Evolutionary conservation across 2,329 filamentous ascomycete species (phyloP), one percentile per base, ranked within the genome.

Genomic region (Penicillium vulpinum): DNA sequence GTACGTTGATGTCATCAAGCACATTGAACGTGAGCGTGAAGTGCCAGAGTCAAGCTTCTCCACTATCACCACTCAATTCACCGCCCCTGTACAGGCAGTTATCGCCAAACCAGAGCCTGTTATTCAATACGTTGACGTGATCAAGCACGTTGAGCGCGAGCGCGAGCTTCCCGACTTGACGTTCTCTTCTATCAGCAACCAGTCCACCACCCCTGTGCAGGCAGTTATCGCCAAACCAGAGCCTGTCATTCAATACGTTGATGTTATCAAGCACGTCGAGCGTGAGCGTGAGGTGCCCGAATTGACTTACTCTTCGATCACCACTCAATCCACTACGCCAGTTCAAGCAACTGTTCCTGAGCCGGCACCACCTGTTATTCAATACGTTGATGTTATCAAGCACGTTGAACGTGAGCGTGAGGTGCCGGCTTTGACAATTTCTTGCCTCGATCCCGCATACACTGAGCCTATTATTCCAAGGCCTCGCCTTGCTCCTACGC

Each of bases 391-490:
- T 31, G 51, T 54, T 13, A 39, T 54, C 15, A 54, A 54, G 11
- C 43, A 54, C 43, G 43, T 54, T 18, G 60, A 62, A n/a, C 57
- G 54, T 33, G 55, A 48, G 16, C 54, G 63, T 5, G 59, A 64
- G 36, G 21, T 57, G 53, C 62, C 66, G 8, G 60, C 69, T 39
- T 53, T 71, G 39, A 62, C 64, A 16, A 59, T 76, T 28, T 73
- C 74, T 31, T 62, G 57, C 46, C 61, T 70, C 18, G 56, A 66
- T 29, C 62, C 66, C 16, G 59, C 63, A 31, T 67, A 57, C 38
- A 71, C 69, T 7, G 72, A 75, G 57, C 77, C 78, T 5, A 55
- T 71, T 44, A 59, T 58, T 16, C 67, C 67, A 16, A 64, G 59
- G 21, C 50, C 57, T 28, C 61, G 51, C 18, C 56, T 59, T 18